Evolutionary conservation across 2,329 filamentous ascomycete species (phyloP).

Genomic region (Claviceps spartinae): DNA sequence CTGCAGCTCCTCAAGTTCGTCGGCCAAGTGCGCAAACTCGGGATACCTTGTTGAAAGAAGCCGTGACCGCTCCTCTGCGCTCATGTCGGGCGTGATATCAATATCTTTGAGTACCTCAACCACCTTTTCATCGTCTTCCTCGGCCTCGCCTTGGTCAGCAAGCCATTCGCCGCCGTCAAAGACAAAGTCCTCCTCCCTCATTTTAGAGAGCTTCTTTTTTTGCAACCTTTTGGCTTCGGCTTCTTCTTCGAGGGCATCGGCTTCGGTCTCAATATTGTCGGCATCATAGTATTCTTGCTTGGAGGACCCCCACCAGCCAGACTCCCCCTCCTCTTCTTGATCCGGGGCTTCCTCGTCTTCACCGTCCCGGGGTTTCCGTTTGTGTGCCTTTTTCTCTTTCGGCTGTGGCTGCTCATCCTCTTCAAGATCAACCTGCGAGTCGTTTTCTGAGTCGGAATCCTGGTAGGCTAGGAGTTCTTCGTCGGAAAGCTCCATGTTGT

Average conservation of each 20-base stretch:
- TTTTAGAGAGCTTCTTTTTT: constrained; percentile 76
- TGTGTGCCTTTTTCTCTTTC: constrained; percentile 10
- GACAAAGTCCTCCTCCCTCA: constrained; percentile 85
- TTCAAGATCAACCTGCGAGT: constrained; percentile 19
- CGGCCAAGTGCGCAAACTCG: constrained; percentile 75
- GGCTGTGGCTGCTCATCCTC: constrained; percentile 11
- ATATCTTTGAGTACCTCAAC: constrained; percentile 78
- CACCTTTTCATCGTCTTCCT: constrained; percentile 47
- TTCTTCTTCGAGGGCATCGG: constrained; percentile 76
- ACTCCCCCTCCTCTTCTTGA: constrained; percentile 38
- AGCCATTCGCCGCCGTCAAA: constrained; percentile 86
- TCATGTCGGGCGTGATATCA: constrained; percentile 70
- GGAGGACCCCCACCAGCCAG: constrained; percentile 73
- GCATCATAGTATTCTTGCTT: constrained; percentile 89
- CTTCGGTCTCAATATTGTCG: constrained; percentile 54
- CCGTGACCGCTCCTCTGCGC: constrained; percentile 56
- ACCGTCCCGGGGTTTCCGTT: constrained; percentile 18
- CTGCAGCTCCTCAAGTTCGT: constrained; percentile 65
- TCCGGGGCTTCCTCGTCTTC: constrained; percentile 46
- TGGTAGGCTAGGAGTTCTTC: constrained; percentile 45
- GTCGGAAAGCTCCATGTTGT: constrained; percentile 51
- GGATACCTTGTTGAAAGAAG: constrained; percentile 74
- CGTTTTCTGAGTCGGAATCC: constrained; percentile 30
- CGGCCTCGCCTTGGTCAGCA: constrained; percentile 37
- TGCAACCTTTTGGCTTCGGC: constrained; percentile 77